Percentiles rank a stretch among this genome's conserved stretches.
These are phyloP conservation scores for Rosa multiflora DNA, from an alignment of 306 rosid species.

Conservation along the genomic window DNA sequence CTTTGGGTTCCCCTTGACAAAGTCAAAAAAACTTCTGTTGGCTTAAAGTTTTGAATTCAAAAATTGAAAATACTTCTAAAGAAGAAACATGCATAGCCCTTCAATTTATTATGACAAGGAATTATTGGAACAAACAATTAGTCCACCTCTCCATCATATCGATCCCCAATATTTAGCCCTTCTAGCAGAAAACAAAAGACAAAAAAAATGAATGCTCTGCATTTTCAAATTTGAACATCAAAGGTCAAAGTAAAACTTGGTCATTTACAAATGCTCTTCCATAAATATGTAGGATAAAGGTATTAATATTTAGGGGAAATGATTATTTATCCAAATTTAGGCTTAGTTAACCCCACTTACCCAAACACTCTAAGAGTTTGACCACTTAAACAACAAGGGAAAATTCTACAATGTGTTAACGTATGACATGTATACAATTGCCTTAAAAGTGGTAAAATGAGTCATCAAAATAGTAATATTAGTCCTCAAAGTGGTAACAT, in stretches of 20 bases:
- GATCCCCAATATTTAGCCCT: conserved; percentile 64
- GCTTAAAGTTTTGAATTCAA: not conserved
- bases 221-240: conserved; percentile 18
- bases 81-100: not conserved
- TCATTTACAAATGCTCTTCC: not conserved
- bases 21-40: not conserved
- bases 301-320: not conserved
- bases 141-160: conserved; percentile 89
- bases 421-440: too few relatives aligned
- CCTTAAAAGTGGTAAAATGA: too few relatives aligned
- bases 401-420: too few relatives aligned
- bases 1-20: too few relatives aligned
- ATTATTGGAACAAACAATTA: conserved; percentile 76
- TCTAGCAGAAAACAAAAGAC: too few relatives aligned
- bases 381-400: too few relatives aligned
- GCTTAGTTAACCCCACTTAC: too few relatives aligned
- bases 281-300: not conserved
- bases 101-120: conserved; percentile 12
- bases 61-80: not conserved
- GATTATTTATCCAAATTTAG: too few relatives aligned
- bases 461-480: too few relatives aligned
- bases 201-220: conserved; percentile 69
- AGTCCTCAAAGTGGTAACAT: too few relatives aligned
- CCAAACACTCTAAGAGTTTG: too few relatives aligned
- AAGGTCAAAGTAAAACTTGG: not conserved